Percentiles rank a stretch among this genome's conserved stretches.
These are phyloP conservation scores for Aspergillus viridinutans DNA, from an alignment of 2,329 filamentous ascomycete species.

Conservation along the genomic window DNA sequence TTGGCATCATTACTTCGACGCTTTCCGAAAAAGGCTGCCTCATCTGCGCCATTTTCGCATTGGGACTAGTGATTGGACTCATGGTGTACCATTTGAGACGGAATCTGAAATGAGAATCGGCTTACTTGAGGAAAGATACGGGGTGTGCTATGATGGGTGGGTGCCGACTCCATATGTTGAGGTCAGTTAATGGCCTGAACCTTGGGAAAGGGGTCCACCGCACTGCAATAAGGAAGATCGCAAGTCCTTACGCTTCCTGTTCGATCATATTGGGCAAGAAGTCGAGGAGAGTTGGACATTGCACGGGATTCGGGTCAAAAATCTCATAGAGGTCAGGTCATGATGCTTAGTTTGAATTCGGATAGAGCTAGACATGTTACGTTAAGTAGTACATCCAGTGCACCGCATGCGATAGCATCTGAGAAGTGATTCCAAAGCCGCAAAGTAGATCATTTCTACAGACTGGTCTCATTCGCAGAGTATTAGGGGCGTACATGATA, in stretches of 20 bases:
- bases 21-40: slow-evolving; percentile 13
- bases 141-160: slow-evolving; percentile 18
- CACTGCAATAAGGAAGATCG: background rate
- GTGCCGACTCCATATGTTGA: slow-evolving; percentile 16
- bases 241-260: background rate
- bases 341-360: too few relatives aligned
- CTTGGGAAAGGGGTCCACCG: background rate
- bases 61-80: slow-evolving; percentile 2
- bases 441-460: too few relatives aligned
- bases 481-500: too few relatives aligned
- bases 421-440: too few relatives aligned
- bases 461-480: too few relatives aligned
- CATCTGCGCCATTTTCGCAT: slow-evolving; percentile 13
- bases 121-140: slow-evolving; percentile 13
- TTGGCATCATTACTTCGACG: slow-evolving; percentile 19
- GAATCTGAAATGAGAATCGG: slow-evolving; percentile 12
- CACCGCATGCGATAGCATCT: too few relatives aligned
- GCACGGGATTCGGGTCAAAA: background rate
- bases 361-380: too few relatives aligned
- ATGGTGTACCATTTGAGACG: slow-evolving; percentile 16
- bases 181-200: slow-evolving; percentile 1
- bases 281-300: background rate
- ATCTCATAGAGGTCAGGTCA: background rate
- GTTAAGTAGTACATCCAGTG: too few relatives aligned
- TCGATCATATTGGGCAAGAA: background rate